Conservation (phyloP, 1,139 yeast genomes). For the Pichia sp. region DNA sequence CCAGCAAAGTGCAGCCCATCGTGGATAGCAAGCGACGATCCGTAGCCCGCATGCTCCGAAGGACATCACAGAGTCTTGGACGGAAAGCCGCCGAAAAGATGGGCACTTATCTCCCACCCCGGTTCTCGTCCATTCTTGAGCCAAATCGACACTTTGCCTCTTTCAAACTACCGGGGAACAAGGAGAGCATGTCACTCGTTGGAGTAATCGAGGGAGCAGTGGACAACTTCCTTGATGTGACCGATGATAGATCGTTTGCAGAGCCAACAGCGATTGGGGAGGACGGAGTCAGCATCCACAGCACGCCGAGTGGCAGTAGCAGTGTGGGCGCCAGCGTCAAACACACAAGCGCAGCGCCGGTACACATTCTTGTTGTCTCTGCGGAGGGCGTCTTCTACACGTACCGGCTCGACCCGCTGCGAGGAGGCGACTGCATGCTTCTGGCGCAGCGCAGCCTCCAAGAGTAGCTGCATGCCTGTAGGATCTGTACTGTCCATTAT, state of each 20-base stretch:
- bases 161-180: constrained; percentile 75
- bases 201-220: no score
- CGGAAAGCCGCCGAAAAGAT: constrained; percentile 81
- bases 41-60: constrained; percentile 60
- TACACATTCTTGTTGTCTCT: constrained; percentile 74
- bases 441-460: constrained; percentile 43
- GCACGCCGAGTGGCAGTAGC: no score
- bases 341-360: constrained; percentile 24
- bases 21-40: constrained; percentile 65
- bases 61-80: constrained; percentile 44
- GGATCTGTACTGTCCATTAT: no score
- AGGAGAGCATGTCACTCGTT: no score
- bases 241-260: no score
- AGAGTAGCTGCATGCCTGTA: constrained; percentile 10
- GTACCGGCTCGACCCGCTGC: constrained; percentile 77
- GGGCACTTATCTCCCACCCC: constrained; percentile 81
- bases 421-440: constrained; percentile 90
- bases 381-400: constrained; percentile 83
- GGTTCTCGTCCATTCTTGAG: constrained; percentile 80
- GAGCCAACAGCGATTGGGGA: constrained; percentile 3
- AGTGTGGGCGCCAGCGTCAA: no score
- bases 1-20: constrained; percentile 45
- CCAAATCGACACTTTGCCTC: constrained; percentile 95
- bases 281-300: no score
- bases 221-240: no score